These are phyloP conservation scores for Fusarium sambucinum DNA, from an alignment of 2,329 filamentous ascomycete genomes.

Conservation along the genomic window DNA sequence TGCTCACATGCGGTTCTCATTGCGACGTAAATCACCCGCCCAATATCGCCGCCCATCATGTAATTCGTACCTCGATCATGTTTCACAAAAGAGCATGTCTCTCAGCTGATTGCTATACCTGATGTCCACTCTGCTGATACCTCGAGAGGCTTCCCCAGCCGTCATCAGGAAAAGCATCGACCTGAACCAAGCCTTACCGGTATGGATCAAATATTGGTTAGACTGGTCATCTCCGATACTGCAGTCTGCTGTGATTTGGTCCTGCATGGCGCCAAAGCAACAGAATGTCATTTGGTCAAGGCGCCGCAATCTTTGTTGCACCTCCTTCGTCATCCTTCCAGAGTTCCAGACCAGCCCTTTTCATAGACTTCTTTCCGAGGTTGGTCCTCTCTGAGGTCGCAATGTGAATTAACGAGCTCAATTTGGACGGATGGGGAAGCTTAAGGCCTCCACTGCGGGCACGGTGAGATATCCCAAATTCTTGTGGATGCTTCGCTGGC, in stretches of 20 bases:
- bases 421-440: conserved; percentile 19
- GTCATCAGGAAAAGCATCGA: conserved; percentile 22
- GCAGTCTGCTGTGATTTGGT: conserved; percentile 27
- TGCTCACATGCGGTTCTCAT: neutral
- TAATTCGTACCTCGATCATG: conserved; percentile 32
- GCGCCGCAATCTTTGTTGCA: conserved; percentile 20
- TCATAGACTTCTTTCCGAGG: conserved; percentile 28
- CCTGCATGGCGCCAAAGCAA: conserved; percentile 32
- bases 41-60: conserved; percentile 21
- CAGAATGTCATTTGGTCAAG: conserved; percentile 28
- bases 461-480: conserved; percentile 14
- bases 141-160: conserved; percentile 10
- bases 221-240: conserved; percentile 19
- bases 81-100: conserved; percentile 34
- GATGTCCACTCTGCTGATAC: conserved; percentile 20
- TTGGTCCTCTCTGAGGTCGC: conserved; percentile 29
- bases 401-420: conserved; percentile 24
- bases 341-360: conserved; percentile 29
- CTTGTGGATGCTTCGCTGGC: conserved; percentile 39
- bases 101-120: conserved; percentile 37
- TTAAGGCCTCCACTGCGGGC: conserved; percentile 21
- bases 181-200: neutral
- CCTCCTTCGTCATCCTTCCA: conserved; percentile 36
- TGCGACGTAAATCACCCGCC: conserved; percentile 8
- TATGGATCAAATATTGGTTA: conserved; percentile 3